phyloP scores from a whole-genome alignment of 139 green algal genomes.

The Chlamydomonas eustigma region DNA sequence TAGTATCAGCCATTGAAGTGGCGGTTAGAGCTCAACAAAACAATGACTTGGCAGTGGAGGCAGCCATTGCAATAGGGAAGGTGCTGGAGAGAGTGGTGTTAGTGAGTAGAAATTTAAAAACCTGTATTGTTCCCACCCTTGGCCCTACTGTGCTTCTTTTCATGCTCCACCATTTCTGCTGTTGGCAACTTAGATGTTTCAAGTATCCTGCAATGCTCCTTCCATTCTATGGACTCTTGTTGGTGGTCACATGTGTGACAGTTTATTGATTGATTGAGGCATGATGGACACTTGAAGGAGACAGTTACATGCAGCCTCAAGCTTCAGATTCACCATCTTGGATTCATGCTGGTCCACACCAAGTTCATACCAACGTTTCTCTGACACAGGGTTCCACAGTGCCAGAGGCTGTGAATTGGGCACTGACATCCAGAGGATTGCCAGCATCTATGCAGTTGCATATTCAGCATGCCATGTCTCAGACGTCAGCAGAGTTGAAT shows the following conservation, averaged over 20 bases:
- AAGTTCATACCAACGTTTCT: background rate
- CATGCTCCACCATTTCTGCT: no score
- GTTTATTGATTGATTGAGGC: background rate
- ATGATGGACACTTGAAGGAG: background rate
- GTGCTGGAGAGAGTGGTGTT: conserved; percentile 8
- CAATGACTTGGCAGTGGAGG: conserved; percentile 20
- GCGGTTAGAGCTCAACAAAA: conserved; percentile 58
- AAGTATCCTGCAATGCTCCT: no score
- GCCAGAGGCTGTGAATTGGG: background rate
- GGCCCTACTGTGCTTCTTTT: no score
- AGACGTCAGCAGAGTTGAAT: background rate
- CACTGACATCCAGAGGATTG: background rate
- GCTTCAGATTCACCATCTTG: background rate
- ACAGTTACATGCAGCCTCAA: background rate
- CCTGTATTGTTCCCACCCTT: background rate
- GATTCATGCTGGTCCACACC: background rate
- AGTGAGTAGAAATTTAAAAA: background rate
- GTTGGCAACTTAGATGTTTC: no score
- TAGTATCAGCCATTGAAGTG: conserved; percentile 38
- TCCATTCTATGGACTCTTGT: background rate
- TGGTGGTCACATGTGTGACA: background rate
- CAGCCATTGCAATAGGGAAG: background rate
- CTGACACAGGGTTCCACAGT: background rate
- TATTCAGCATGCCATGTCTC: background rate
- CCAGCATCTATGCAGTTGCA: background rate